Evolutionary conservation across 371 early-diverging fungal genomes (phyloP), one percentile per base, ranked within the genome.

Genomic region (Mucor racemosus): DNA sequence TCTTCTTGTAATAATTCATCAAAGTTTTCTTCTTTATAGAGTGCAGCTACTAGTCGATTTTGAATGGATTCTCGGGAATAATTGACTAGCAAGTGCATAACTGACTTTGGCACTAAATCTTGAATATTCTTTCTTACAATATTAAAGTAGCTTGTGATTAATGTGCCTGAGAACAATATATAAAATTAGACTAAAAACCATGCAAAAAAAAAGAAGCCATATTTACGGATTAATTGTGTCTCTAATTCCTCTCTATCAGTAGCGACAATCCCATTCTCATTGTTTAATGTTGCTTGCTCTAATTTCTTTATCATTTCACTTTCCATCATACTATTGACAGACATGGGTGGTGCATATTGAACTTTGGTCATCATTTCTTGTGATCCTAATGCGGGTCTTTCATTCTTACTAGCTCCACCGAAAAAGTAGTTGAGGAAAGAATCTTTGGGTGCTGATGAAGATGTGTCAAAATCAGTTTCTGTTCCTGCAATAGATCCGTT

Each of bases 21-120:
- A 64, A 95, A 88, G 17, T 90, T 65, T 35, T 90, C 86, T 56
- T 92, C 89, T 76, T 90, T 91, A 74, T 96, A 97, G n/a, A 97
- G 83, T 13, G 90, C 87, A 15, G 91, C 82, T 4, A 97, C 96
- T 21, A 97, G 83, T 33, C 90, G 84, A 77, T 92, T 92, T 72
- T 96, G 97, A 56, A 96, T 86, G 8, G 84, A 66, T 66, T 92
- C 89, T 62, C 91, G 87, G 11, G 90, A 89, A 73, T 91, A 79
- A 69, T 93, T 91, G 59, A 94, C 93, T 50, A 94, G 72, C 42
- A 93, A 71, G 67, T 92, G 91, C 94, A 97, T 95, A 61, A 96
- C 87, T 0, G 96, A 92, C 78, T 97, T 97, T 50, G 97, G 97
- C 3, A 97, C 95, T 65, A 94, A 80, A 62, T 97, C 96, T 68